Percentiles rank a stretch among this genome's conserved stretches.
These are phyloP conservation scores for Schizosaccharomyces osmophilus DNA, from an alignment of 805 yeast genomes.

Conservation along the genomic window DNA sequence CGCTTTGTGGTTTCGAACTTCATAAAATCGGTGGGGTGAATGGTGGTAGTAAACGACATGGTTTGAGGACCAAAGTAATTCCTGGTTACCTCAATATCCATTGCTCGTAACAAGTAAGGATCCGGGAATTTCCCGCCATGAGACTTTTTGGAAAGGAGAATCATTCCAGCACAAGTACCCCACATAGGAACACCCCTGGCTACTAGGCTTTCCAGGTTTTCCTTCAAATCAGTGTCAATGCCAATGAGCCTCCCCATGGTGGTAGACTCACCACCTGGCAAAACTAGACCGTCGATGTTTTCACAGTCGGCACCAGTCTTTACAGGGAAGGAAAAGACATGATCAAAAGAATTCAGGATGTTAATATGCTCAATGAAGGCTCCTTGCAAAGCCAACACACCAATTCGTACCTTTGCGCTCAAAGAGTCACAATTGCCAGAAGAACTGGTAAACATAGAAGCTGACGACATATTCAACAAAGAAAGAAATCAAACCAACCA, in stretches of 20 bases:
- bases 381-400: constrained; percentile 52
- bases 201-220: constrained; percentile 25
- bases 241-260: not conserved
- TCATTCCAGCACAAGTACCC: constrained; percentile 78
- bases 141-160: constrained; percentile 32
- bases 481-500: no score
- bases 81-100: constrained; percentile 37
- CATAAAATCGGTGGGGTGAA: not conserved
- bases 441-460: not conserved
- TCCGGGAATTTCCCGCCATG: constrained; percentile 24
- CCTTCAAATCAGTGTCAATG: not conserved
- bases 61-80: constrained; percentile 63
- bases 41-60: constrained; percentile 27
- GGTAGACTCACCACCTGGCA: constrained; percentile 31
- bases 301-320: constrained; percentile 26
- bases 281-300: constrained; percentile 31
- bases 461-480: not conserved
- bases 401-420: not conserved
- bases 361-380: constrained; percentile 47
- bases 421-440: not conserved
- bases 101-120: constrained; percentile 36
- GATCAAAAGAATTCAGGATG: constrained; percentile 17
- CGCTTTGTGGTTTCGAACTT: not conserved
- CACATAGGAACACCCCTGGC: constrained; percentile 43
- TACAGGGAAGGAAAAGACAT: constrained; percentile 18